Evolutionary conservation across 495 filamentous ascomycete genomes (phyloP), one percentile per base, ranked within the genome.

Genomic region (Xylaria castorea): DNA sequence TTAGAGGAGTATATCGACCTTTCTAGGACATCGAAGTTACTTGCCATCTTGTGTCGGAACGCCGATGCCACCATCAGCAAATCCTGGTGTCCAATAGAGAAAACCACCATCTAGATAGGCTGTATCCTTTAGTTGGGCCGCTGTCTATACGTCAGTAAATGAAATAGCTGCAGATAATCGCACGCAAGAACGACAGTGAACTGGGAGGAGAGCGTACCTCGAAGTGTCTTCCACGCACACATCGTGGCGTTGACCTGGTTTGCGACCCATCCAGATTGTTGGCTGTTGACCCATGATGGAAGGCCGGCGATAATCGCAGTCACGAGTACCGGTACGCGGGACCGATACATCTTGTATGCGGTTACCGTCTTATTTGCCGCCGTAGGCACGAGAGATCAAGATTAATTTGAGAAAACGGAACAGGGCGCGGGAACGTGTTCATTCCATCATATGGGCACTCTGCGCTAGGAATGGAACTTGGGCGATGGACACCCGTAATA

Each of bases 91-190:
- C 83, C 87, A 90, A 73, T 73, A 85, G 32, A 90, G 68, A 68
- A 75, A 58, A 3, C 92, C 92, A 51, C 92, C 92, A 76, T 94
- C 91, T 25, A 94, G 68, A 74, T 91, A 94, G 34, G 93, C 80
- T 2, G 86, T 91, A 75, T 94, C 90, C 32, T 85, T 87, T 53
- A 93, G 22, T 46, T 62, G 83, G 2, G 91, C 79, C 61, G 87
- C 87, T 72, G 85, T 42, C 20, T 9, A n/a, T 22, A 62, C 27
- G 75, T 84, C 64, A 83, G 76, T 66, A 61, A 5, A 46, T 20
- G 38, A 68, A 63, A 30, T 3, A 12, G 27, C 14, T 57, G 7
- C 14, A 32, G 27, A 53, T 3, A 32, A 25, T 25, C 20, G 7
- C 25, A 38, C 64, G 34, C 40, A 27, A 1, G 0, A 0, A 0